Base-by-base conservation (phyloP, 2,329 filamentous ascomycete genomes). In the Phialophora macrospora region DNA sequence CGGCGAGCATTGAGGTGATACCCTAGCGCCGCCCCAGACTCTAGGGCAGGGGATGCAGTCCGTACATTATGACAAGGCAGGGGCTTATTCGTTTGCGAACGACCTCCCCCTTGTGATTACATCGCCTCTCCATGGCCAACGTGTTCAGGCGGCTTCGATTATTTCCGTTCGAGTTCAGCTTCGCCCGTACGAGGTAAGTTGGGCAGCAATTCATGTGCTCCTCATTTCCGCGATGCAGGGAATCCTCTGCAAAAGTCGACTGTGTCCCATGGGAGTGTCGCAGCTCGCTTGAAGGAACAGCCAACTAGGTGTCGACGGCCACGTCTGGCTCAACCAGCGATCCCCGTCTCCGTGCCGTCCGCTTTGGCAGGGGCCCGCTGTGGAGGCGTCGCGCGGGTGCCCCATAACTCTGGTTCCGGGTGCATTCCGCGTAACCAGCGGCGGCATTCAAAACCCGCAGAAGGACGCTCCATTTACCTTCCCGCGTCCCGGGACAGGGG, bases 1-100 rank as follows among this genome's bases (percentile, higher is more conserved):
- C 63, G 63, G 63, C 63, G 63, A 58, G 20, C n/a, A 30, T 38
- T n/a, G 54, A 38, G 55, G 62, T 61, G 41, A 60, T 38, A 61
- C 62, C 57, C 14, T 24, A 51, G 24, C 48, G 22, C 30, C 28
- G 46, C 8, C 58, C 46, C 51, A 22, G 28, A n/a, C 22, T 17
- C 52, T 2, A 14, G 9, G 14, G 9, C 22, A 55, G 11, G 11
- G 24, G 17, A 55, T 11, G 17, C 28, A 17, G 28, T 24, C 12
- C 17, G 20, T 51, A 12, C 8, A 26, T 55, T 14, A 55, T 11
- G 51, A 55, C 26, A 30, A 32, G 8, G 52, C 52, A 32, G 17
- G 52, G 52, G 52, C n/a, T 55, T 20, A 32, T 55, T 55, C 52
- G 52, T 17, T 32, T 28, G 26, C 51, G 17, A 28, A 30, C 52